Percentiles rank a stretch among this genome's conserved stretches.
phyloP scores from a whole-genome alignment of 768 basidiomycete species.

The Filobasidium wieringae region DNA sequence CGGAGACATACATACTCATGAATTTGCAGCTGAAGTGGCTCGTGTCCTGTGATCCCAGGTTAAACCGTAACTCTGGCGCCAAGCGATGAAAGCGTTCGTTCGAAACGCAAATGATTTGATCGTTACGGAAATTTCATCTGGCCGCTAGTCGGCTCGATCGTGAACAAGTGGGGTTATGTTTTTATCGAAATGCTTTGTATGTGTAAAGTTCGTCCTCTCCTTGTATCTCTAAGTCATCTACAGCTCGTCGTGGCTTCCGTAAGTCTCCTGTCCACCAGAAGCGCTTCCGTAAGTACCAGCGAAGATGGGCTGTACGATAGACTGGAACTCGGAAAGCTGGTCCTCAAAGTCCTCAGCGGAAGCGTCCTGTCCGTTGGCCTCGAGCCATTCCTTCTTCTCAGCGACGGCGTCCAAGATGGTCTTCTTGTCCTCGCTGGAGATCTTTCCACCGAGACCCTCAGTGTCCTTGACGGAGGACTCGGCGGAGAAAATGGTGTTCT shows the following conservation, averaged over 20 bases:
- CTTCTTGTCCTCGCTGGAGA: constrained; percentile 37
- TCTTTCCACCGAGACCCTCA: constrained; percentile 81
- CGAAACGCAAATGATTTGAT: too few species aligned
- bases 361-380: constrained; percentile 64
- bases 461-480: constrained; percentile 76
- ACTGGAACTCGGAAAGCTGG: constrained; percentile 52
- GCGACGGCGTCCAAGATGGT: constrained; percentile 67
- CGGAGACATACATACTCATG: too few species aligned
- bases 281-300: constrained; percentile 50
- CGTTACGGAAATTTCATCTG: too few species aligned
- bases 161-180: too few species aligned
- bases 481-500: constrained; percentile 56
- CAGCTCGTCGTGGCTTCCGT: constrained; percentile 49
- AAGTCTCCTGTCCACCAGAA: constrained; percentile 44
- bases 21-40: too few species aligned
- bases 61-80: too few species aligned
- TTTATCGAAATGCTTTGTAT: too few species aligned
- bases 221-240: too few species aligned
- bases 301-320: constrained; percentile 56
- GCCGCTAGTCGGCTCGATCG: too few species aligned
- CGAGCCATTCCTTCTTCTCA: constrained; percentile 84
- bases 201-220: too few species aligned
- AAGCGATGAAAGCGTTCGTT: too few species aligned
- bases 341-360: constrained; percentile 82
- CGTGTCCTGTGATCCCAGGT: too few species aligned